These are phyloP conservation scores for Russula brevipes DNA, from an alignment of 768 basidiomycete species.

Conservation along the genomic window DNA sequence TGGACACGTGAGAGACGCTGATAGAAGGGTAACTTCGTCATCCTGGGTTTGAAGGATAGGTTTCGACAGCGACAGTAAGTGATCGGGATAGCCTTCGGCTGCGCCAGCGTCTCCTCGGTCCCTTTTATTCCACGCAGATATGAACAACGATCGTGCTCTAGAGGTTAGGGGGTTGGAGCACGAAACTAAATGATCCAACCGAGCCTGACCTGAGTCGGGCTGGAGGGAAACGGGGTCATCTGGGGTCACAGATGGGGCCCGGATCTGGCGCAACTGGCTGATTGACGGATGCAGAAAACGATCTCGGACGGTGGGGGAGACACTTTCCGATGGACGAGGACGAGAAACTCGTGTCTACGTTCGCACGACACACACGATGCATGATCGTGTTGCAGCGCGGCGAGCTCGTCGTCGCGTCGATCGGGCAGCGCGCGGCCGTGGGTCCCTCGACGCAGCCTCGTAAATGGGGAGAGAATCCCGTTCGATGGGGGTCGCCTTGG, in stretches of 20 bases:
- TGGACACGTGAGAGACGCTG: not conserved
- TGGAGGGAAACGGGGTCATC: not conserved
- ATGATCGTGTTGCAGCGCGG: too few species aligned
- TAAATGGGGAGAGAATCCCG: too few species aligned
- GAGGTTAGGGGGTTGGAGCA: not conserved
- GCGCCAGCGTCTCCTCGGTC: slow-evolving; percentile 2
- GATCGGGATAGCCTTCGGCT: not conserved
- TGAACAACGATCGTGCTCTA: not conserved
- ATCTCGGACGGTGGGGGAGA: too few species aligned
- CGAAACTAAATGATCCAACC: slow-evolving; percentile 12
- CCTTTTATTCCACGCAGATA: not conserved
- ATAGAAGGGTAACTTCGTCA: not conserved
- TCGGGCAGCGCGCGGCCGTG: not conserved
- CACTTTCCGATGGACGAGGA: too few species aligned
- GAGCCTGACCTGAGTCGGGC: not conserved
- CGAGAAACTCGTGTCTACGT: too few species aligned
- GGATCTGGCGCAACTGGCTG: too few species aligned
- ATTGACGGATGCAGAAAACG: too few species aligned
- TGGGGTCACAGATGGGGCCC: too few species aligned
- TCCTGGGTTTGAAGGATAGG: not conserved
- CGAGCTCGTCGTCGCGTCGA: not conserved
- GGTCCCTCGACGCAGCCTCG: too few species aligned
- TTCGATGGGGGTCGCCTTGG: too few species aligned
- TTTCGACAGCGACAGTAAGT: not conserved
- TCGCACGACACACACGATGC: too few species aligned